These are phyloP conservation scores for Schizosaccharomyces octosporus DNA, from an alignment of 805 yeast species.

Conservation along the genomic window DNA sequence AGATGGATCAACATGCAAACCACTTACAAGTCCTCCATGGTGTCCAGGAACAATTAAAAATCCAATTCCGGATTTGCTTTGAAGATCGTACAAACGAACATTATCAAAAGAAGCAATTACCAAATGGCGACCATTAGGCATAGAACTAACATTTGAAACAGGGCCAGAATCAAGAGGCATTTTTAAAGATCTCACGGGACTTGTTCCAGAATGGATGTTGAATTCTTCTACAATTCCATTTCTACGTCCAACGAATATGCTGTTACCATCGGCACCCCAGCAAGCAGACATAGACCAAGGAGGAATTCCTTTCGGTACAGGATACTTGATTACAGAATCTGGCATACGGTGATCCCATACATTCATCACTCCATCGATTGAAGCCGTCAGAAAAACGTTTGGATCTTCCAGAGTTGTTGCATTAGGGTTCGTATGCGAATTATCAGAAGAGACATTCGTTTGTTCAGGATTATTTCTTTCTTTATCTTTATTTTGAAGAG, in stretches of 20 bases:
- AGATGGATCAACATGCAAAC: constrained; percentile 59
- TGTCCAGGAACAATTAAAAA: constrained; percentile 88
- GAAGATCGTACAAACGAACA: constrained; percentile 59
- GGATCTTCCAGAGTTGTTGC: background rate
- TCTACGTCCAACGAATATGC: constrained; percentile 63
- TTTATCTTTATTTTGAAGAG: background rate
- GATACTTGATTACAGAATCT: constrained; percentile 21
- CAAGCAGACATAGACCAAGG: constrained; percentile 81
- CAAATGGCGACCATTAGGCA: constrained; percentile 60
- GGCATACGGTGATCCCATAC: constrained; percentile 57
- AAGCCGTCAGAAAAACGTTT: constrained; percentile 43
- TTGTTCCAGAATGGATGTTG: constrained; percentile 17
- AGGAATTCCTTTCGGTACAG: constrained; percentile 41
- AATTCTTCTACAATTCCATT: constrained; percentile 24
- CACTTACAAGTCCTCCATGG: constrained; percentile 72
- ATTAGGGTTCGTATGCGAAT: background rate
- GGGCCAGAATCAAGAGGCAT: constrained; percentile 82
- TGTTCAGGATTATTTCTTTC: background rate
- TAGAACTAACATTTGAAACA: constrained; percentile 50
- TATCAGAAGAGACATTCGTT: background rate
- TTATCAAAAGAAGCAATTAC: constrained; percentile 81
- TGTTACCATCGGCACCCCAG: constrained; percentile 70
- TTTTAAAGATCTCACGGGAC: constrained; percentile 32
- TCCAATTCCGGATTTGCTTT: constrained; percentile 23
- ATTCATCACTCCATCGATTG: constrained; percentile 57